These are phyloP conservation scores for Claviceps pazoutovae DNA, from an alignment of 2,329 filamentous ascomycete species.

Conservation along the genomic window DNA sequence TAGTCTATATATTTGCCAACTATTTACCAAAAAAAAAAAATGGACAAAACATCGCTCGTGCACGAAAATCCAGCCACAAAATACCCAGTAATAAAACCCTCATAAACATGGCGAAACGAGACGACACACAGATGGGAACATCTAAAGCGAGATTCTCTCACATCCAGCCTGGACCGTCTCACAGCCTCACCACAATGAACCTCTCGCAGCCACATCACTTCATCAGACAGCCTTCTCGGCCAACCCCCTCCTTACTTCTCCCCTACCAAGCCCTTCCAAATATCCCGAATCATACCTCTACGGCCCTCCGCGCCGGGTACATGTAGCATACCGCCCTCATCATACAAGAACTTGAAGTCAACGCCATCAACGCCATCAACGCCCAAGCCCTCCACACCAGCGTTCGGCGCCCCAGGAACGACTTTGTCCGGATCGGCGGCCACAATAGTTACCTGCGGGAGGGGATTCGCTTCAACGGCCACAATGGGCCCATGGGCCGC, in stretches of 20 bases:
- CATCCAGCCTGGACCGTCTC: too few relatives aligned
- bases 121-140: too few relatives aligned
- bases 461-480: slow-evolving; percentile 25
- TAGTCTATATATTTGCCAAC: too few relatives aligned
- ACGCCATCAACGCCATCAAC: slow-evolving; percentile 42
- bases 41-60: too few relatives aligned
- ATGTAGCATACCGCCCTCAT: slow-evolving; percentile 11
- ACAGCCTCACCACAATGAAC: too few relatives aligned
- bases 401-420: slow-evolving; percentile 35
- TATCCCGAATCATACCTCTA: slow-evolving; percentile 35
- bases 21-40: too few relatives aligned
- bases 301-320: slow-evolving; percentile 17
- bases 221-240: slow-evolving; percentile 9
- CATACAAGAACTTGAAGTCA: slow-evolving; percentile 39
- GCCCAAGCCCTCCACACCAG: slow-evolving; percentile 44
- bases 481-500: slow-evolving; percentile 31
- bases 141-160: too few relatives aligned
- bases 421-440: slow-evolving; percentile 42
- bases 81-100: too few relatives aligned
- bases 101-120: too few relatives aligned
- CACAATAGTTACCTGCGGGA: slow-evolving; percentile 38
- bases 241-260: slow-evolving; percentile 26
- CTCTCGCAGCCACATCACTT: too few relatives aligned
- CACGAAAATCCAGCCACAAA: too few relatives aligned
- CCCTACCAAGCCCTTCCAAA: slow-evolving; percentile 46